phyloP scores from a whole-genome alignment of 2,329 filamentous ascomycete species.

The Ophiostoma perfectum region DNA sequence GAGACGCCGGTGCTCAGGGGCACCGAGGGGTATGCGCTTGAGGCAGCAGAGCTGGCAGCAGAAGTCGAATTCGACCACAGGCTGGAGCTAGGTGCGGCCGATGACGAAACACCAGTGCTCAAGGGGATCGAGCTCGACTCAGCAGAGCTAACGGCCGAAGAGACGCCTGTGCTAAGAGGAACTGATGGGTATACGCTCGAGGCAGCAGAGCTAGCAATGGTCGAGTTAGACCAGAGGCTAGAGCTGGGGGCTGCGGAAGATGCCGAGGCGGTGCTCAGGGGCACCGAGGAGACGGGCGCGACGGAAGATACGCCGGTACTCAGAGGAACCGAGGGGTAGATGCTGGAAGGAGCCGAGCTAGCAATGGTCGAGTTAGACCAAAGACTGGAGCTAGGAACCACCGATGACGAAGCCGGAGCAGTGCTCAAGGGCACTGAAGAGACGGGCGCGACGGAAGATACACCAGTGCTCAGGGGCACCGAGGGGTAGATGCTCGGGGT shows the following conservation, averaged over 20 bases:
- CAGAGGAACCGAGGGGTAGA: background rate
- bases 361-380: background rate
- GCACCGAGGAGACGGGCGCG: background rate
- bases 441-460: background rate
- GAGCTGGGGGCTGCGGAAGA: too few species aligned
- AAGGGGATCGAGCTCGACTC: background rate
- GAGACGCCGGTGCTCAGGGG: background rate
- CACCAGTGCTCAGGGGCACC: conserved; percentile 2
- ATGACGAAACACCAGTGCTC: background rate
- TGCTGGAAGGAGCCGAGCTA: background rate
- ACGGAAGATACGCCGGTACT: background rate
- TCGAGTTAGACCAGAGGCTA: background rate
- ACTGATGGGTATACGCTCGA: background rate
- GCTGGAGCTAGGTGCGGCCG: background rate
- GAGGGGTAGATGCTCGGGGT: background rate
- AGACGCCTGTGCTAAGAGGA: background rate
- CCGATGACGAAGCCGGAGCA: background rate
- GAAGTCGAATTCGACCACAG: background rate
- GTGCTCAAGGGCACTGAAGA: background rate
- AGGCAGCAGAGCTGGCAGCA: background rate
- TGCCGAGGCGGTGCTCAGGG: background rate
- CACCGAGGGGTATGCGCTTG: background rate
- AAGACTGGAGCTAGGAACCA: background rate
- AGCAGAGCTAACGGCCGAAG: background rate
- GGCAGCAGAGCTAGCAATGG: background rate